Percentiles rank a stretch among this genome's conserved stretches.
Conservation (phyloP, 768 basidiomycete genomes). For the Xerocomellus intermedius region DNA sequence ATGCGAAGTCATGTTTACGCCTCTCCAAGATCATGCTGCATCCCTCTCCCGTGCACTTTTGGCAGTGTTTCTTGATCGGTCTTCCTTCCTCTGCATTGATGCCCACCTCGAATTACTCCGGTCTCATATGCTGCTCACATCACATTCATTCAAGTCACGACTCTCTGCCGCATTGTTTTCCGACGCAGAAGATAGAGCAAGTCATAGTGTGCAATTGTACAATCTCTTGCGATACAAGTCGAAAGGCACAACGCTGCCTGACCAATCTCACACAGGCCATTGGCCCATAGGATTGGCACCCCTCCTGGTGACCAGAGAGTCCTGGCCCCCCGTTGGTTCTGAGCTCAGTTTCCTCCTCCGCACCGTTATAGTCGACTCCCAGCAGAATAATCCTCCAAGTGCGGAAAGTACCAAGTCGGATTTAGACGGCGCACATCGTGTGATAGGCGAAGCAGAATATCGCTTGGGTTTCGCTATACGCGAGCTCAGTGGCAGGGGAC, state of each 20-base stretch:
- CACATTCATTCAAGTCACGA: slow-evolving; percentile 69
- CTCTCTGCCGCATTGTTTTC: slow-evolving; percentile 75
- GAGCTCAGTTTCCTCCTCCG: slow-evolving; percentile 82
- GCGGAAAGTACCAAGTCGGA: slow-evolving; percentile 25
- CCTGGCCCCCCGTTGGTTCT: slow-evolving; percentile 86
- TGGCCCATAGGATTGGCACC: slow-evolving; percentile 76
- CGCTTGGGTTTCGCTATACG: slow-evolving; percentile 83
- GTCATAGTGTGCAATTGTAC: slow-evolving; percentile 27
- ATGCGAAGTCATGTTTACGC: slow-evolving; percentile 58
- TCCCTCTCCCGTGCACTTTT: slow-evolving; percentile 68
- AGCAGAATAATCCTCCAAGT: slow-evolving; percentile 38
- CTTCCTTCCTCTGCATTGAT: slow-evolving; percentile 64
- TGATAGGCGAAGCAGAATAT: slow-evolving; percentile 64
- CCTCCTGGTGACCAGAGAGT: slow-evolving; percentile 66
- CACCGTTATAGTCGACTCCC: slow-evolving; percentile 81
- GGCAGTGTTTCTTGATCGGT: slow-evolving; percentile 58
- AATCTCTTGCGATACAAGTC: slow-evolving; percentile 24
- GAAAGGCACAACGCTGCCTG: slow-evolving; percentile 18
- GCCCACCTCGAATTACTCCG: slow-evolving; percentile 67
- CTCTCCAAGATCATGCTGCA: slow-evolving; percentile 59
- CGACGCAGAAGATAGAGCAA: slow-evolving; percentile 55
- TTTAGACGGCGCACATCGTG: slow-evolving; percentile 35
- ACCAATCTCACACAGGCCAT: slow-evolving; percentile 20
- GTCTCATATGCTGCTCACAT: slow-evolving; percentile 72
- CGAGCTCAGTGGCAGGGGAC: slow-evolving; percentile 63